Percentiles rank a stretch among this genome's conserved stretches.
These are phyloP conservation scores for Gastrolobium bilobum DNA, from an alignment of 306 rosid genomes.

Conservation along the genomic window DNA sequence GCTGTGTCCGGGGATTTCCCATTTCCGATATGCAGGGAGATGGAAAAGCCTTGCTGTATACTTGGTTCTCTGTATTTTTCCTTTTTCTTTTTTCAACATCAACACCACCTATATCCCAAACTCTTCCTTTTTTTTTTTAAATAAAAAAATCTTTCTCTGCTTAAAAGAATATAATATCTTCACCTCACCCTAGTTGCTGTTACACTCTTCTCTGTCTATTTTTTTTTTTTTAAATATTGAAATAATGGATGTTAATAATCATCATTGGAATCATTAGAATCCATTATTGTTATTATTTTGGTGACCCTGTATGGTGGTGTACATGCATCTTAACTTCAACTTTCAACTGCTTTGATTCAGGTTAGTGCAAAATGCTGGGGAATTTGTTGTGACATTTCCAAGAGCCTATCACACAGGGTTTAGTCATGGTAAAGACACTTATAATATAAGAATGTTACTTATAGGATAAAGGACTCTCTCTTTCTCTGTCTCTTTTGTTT, in stretches of 20 bases:
- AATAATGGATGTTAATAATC: slow-evolving; percentile 27
- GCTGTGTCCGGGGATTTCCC: slow-evolving; percentile 30
- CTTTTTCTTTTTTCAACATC: background rate
- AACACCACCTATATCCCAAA: too few species aligned
- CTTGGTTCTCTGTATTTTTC: slow-evolving; percentile 10
- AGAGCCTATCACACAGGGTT: slow-evolving; percentile 99
- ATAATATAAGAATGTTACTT: slow-evolving; percentile 27
- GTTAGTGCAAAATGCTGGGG: slow-evolving; percentile 99
- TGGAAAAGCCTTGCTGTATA: background rate
- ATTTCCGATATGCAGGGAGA: slow-evolving; percentile 24
- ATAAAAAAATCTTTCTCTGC: background rate
- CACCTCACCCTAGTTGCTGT: slow-evolving; percentile 7
- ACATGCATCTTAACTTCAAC: slow-evolving; percentile 49
- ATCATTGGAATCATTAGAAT: slow-evolving; percentile 34
- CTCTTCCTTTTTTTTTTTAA: too few species aligned
- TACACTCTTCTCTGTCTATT: background rate
- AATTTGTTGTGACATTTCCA: slow-evolving; percentile 99
- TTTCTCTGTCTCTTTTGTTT: background rate
- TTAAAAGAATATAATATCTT: slow-evolving; percentile 5
- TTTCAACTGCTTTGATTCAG: slow-evolving; percentile 61
- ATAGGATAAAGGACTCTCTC: slow-evolving; percentile 10
- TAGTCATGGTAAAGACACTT: slow-evolving; percentile 89
- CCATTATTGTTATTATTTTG: slow-evolving; percentile 16
- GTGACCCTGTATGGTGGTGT: slow-evolving; percentile 46
- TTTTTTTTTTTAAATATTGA: background rate